Evolutionary conservation across 2,329 filamentous ascomycete genomes (phyloP), one percentile per base, ranked within the genome.

Genomic region (Rosellinia necatrix): DNA sequence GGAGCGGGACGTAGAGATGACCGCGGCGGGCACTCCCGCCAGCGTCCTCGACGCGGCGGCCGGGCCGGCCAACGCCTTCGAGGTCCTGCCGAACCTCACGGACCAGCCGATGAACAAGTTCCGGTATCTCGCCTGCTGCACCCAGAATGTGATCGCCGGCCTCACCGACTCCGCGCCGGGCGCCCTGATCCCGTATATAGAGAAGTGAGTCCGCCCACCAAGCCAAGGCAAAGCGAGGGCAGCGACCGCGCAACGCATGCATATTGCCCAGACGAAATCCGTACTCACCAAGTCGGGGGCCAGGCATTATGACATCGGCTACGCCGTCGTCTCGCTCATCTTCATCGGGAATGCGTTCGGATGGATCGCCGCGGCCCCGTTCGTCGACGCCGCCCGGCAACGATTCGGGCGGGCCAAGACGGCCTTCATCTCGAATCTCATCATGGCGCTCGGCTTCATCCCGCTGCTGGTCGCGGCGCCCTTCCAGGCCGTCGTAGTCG

Each of bases 111-210:
- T 85, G 81, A 92, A 91, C 70, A 85, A 83, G 58, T 92, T 81
- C 74, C 78, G 90, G 29, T 76, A 92, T 22, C 68, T 86, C 8
- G 80, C 83, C 9, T 79, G 81, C 12, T 91, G 87, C 61, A 67
- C 89, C 38, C 81, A 87, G 58, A 87, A 83, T 56, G 80, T 94
- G 58, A 79, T 81, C 2, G 86, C 87, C 64, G 91, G 90, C 0
- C 74, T 94, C 56, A 90, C 84, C 63, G 91, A 96, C 71, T 83
- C 85, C 37, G 86, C 88, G 0, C 84, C 90, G 1, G 91, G 91
- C 67, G 89, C 90, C 9, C 68, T 94, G 54, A 89, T 96, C 63
- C 90, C 91, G 0, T 91, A 91, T 67, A 89, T 96, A 71, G 89
- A 93, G 70, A 78, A 75, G 70, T 83, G 69, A 64, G 74, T 56